Evolutionary conservation across 2,329 filamentous ascomycete genomes (phyloP).

Genomic region (Colletotrichum paranaense): DNA sequence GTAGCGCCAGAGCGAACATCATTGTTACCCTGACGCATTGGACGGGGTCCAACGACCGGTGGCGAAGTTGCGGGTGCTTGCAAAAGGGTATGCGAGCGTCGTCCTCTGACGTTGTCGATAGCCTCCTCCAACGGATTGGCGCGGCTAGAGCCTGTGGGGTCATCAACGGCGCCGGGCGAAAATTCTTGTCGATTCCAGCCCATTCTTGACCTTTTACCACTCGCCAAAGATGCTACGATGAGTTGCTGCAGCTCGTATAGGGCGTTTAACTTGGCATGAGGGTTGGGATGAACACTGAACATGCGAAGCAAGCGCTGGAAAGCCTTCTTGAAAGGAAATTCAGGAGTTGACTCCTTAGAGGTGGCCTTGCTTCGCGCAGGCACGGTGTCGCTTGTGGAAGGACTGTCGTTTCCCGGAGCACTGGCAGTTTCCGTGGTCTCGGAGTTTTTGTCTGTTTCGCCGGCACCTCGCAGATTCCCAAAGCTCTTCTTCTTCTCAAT

Average conservation of each 20-base stretch:
- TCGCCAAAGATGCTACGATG: slow-evolving; percentile 73
- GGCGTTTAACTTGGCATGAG: slow-evolving; percentile 85
- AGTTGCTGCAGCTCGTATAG: slow-evolving; percentile 86
- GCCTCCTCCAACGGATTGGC: slow-evolving; percentile 70
- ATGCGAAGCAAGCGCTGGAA: slow-evolving; percentile 84
- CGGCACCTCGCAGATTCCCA: slow-evolving; percentile 68
- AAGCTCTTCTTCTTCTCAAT: slow-evolving; percentile 77
- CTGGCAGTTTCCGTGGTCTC: slow-evolving; percentile 52
- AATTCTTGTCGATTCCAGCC: slow-evolving; percentile 49
- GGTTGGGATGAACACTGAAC: slow-evolving; percentile 91
- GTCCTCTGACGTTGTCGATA: slow-evolving; percentile 77
- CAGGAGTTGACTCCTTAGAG: slow-evolving; percentile 51
- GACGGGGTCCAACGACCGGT: slow-evolving; percentile 43
- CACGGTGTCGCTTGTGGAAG: slow-evolving; percentile 52
- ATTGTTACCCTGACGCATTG: slow-evolving; percentile 54
- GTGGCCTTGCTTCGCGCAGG: slow-evolving; percentile 43
- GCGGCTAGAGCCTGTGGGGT: slow-evolving; percentile 48
- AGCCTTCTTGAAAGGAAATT: slow-evolving; percentile 84
- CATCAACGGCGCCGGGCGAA: slow-evolving; percentile 45
- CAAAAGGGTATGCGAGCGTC: slow-evolving; percentile 68
- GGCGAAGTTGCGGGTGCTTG: slow-evolving; percentile 47
- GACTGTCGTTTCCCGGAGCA: slow-evolving; percentile 54
- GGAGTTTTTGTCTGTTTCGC: slow-evolving; percentile 52
- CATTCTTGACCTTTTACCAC: slow-evolving; percentile 44
- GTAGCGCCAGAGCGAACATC: slow-evolving; percentile 63